Base-by-base conservation (phyloP, 2,329 filamentous ascomycete species). In the Achaetomium macrosporum region DNA sequence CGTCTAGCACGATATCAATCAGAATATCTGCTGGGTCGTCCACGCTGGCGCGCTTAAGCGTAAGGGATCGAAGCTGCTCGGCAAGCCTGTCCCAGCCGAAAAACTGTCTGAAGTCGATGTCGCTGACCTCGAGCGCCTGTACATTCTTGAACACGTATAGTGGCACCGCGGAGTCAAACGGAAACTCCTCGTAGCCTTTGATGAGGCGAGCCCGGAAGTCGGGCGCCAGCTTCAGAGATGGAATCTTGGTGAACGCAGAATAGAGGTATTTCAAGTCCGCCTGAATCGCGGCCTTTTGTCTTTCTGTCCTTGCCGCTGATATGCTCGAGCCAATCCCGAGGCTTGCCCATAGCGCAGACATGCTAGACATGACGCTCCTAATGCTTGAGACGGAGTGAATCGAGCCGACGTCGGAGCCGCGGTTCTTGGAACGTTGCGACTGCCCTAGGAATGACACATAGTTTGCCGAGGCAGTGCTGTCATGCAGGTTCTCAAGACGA, bases 101-200 rank as follows among this genome's bases (percentile, higher is more conserved):
- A 72, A 97, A 96, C 63, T 96, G 91, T 57, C 93, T 84, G 67
- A 96, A 96, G 70, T 99, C 93, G 66, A 97, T 87, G 71, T 95
- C 91, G 72, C 86, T 91, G 49, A 99, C 88, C 69, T 99, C 93
- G 59, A 99, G 77, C 19, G 90, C 87, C 70, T 92, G 92, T 50
- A 97, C 76, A 62, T 97, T 99, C 73, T 99, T 97, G 80, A 99
- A 97, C 9, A 88, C 88, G 68, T 95, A 87, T n/a, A 99, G 77
- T 17, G 93, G 93, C 30, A 99, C 93, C 17, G 93, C 93, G 20
- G 90, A 96, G 70, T 99, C 93, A 69, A 97, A 96, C 2, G 93
- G 93, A 61, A 97, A 99, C 70, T 96, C 92, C 70, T 99, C 93
- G 66, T 93, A 97, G 29, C 92, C 92, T 60, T 85, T 82, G 61